Base-by-base conservation (phyloP, 352 stramenopile species). In the Phytopythium kandeliae region DNA sequence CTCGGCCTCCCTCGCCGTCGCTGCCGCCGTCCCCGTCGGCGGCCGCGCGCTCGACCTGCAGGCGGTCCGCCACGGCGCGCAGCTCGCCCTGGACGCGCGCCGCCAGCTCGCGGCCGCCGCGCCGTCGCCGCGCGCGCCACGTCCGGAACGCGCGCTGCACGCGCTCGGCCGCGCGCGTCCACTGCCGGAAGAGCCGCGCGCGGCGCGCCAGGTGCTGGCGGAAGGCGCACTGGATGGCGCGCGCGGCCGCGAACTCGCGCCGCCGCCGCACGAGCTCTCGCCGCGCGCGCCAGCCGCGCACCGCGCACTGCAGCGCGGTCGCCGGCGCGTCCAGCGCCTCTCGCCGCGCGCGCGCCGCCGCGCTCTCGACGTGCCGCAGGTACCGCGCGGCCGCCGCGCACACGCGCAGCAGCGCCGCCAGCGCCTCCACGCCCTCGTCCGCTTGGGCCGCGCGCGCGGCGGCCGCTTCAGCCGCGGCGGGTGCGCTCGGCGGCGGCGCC, bases 181-280 rank as follows among this genome's bases (percentile, higher is more conserved):
- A 83, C 25, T 64, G 69, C 34, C 78, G 57, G 28, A 84, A 86
- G 3, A 79, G 59, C 2, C 62, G 19, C 13, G 50, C 62, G 15
- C 77, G 71, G 16, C 77, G 71, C 4, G 81, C 81, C 43, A 92
- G 69, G 42, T 79, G 63, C 44, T 89, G 78, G 0, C 81, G 77
- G 19, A 78, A 87, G 2, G 69, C 71, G 51, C 81, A 90, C 55
- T 92, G 78, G 44, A 92, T 83, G 5, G 48, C 37, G 7, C 83
- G 28, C 0, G 77, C 71, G 0, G 72, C 67, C 1, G 44, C 26
- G 33, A 64, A 81, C 51, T 76, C 60, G 21, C 45, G 47, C 19
- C 62, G 49, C 8, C 71, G 60, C 15, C 53, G 58, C 13, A 47
- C 56, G 2, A 87, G 55, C 24, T 63, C 33, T 1, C 24, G 48